Evolutionary conservation across 2,329 filamentous ascomycete species (phyloP).

Genomic region (Pyrenophora graminea): DNA sequence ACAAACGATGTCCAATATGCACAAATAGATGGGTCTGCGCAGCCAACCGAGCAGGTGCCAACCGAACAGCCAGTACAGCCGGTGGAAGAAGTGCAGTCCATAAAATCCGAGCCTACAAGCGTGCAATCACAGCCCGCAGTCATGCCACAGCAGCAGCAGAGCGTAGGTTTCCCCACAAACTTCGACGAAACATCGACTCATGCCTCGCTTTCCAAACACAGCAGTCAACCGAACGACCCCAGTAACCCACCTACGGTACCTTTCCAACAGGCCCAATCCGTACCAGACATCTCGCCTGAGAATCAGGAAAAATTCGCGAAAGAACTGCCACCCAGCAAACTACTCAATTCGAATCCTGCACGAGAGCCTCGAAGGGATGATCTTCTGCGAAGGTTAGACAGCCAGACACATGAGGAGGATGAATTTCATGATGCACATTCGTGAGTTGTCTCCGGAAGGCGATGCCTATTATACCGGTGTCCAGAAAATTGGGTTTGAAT

Average conservation of each 20-base stretch:
- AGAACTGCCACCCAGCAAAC: conserved; percentile 34
- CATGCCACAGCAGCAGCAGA: conserved; percentile 21
- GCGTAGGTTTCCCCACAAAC: conserved; percentile 58
- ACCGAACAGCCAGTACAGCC: conserved; percentile 13
- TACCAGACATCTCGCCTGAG: conserved; percentile 11
- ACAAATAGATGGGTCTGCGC: conserved; percentile 12
- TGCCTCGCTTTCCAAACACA: conserved; percentile 12
- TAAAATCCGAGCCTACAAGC: conserved; percentile 5
- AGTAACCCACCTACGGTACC: conserved; percentile 9
- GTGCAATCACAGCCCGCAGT: conserved; percentile 9
- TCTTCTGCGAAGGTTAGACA: conserved; percentile 46
- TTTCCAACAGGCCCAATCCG: conserved; percentile 10
- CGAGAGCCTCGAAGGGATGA: conserved; percentile 21
- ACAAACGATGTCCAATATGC: conserved; percentile 29
- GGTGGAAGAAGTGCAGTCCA: conserved; percentile 6
- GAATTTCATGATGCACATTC: conserved; percentile 55
- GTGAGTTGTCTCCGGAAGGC: conserved; percentile 16
- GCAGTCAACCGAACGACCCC: conserved; percentile 8
- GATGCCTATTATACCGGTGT: background rate
- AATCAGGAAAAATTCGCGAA: conserved; percentile 16
- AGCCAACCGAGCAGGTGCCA: conserved; percentile 7
- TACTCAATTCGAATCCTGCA: conserved; percentile 31
- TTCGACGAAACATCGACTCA: conserved; percentile 55
- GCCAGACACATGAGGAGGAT: conserved; percentile 50
- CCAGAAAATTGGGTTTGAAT: background rate